A percentile compares a stretch with the other conserved stretches of the same genome.
These are phyloP conservation scores for Boletellus deceptivus DNA, from an alignment of 1,284 basidiomycete genomes.

Conservation along the genomic window DNA sequence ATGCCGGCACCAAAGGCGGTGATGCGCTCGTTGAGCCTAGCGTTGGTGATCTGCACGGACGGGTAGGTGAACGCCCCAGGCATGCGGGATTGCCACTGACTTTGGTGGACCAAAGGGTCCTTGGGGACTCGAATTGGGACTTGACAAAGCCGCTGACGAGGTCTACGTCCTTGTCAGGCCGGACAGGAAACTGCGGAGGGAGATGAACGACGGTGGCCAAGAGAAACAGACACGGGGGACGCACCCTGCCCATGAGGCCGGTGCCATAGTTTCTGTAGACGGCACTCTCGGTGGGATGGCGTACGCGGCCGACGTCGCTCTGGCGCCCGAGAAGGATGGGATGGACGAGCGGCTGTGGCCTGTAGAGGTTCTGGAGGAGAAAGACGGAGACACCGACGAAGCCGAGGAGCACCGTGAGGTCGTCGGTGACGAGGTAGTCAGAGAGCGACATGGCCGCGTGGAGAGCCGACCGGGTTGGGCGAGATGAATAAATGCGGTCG, in stretches of 20 bases:
- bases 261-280: slow-evolving; percentile 82
- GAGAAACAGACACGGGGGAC: slow-evolving; percentile 21
- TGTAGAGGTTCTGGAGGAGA: slow-evolving; percentile 71
- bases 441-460: slow-evolving; percentile 38
- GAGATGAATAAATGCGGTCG: slow-evolving; percentile 2
- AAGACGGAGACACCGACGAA: slow-evolving; percentile 72
- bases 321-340: slow-evolving; percentile 80
- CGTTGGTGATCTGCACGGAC: slow-evolving; percentile 60
- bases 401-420: slow-evolving; percentile 70
- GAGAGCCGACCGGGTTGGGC: neutral
- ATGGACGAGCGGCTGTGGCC: slow-evolving; percentile 76
- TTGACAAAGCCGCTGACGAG: slow-evolving; percentile 66
- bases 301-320: slow-evolving; percentile 76
- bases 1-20: slow-evolving; percentile 69
- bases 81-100: slow-evolving; percentile 37
- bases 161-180: slow-evolving; percentile 67
- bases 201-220: neutral
- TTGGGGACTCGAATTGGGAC: slow-evolving; percentile 59
- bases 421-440: slow-evolving; percentile 68
- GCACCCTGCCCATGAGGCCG: slow-evolving; percentile 71
- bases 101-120: slow-evolving; percentile 76
- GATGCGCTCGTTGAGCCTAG: slow-evolving; percentile 60
- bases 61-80: neutral
- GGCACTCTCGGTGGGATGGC: slow-evolving; percentile 72
- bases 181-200: slow-evolving; percentile 60